Conservation (phyloP, 176 grass and related monocot genomes). For the Zea luxurians region DNA sequence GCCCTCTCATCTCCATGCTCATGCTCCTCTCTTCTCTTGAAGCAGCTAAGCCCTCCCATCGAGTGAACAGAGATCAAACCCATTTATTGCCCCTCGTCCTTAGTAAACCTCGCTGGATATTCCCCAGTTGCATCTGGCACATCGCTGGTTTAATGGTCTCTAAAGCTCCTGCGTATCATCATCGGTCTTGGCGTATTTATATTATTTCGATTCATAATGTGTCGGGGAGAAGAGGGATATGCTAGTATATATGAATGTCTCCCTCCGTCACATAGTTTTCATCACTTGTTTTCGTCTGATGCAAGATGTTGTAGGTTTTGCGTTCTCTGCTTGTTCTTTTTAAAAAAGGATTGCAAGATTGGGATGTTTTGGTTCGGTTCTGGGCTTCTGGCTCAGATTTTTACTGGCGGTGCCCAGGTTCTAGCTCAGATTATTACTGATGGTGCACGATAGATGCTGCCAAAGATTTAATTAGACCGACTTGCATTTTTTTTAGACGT, state of each 20-base stretch:
- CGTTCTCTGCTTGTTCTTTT: not conserved
- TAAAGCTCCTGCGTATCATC: not conserved
- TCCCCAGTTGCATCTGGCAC: not conserved
- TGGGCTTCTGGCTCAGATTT: not conserved
- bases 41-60: not conserved
- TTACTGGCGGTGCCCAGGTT: too few species aligned
- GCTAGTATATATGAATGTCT: constrained; percentile 7
- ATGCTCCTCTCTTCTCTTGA: not conserved
- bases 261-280: constrained; percentile 3
- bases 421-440: too few species aligned
- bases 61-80: not conserved
- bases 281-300: not conserved
- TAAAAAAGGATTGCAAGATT: too few species aligned
- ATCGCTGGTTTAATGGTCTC: constrained; percentile 15
- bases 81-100: constrained; percentile 19
- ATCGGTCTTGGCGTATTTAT: constrained; percentile 8
- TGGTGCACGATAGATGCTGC: too few species aligned
- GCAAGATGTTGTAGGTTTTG: not conserved
- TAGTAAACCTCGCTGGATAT: constrained; percentile 35
- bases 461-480: too few species aligned
- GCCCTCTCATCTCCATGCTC: not conserved
- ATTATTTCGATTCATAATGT: not conserved
- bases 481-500: too few species aligned
- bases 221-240: constrained; percentile 1
- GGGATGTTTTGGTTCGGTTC: not conserved